Base-by-base conservation (phyloP, 371 early-diverging fungal species). In the Mortierella sp. region DNA sequence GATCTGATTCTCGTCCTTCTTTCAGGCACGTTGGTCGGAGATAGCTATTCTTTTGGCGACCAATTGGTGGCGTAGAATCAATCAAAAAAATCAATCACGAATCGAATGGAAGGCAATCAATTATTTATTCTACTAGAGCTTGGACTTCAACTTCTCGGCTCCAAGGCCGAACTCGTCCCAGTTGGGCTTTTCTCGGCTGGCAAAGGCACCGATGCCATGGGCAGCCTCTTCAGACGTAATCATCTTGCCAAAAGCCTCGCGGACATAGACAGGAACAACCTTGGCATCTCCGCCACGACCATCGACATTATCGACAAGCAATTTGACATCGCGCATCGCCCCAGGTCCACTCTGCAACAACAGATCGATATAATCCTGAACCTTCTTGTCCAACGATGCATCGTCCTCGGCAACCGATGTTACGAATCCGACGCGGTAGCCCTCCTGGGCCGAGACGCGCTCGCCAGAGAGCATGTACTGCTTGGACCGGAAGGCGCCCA, bases 391-490 rank as follows among this genome's bases (percentile, higher is more conserved):
- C 59, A 93, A 73, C 14, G 88, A 78, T 8, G 88, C 82, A 0
- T 73, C 59, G 1, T 87, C 76, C 16, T 86, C 85, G 1, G 89
- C 91, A 0, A 88, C 75, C 0, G 71, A 81, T 11, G 89, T 90
- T 1, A 93, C 77, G 46, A 88, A 90, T 8, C 89, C 89, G 6
- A 83, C 81, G n/a, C 79, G 79, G 2, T 86, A 57, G 26, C 81
- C 86, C 82, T 92, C 91, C 26, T 77, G 76, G 14, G 89, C 82
- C 28, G 88, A 80, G 28, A 94, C 88, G 34, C 88, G 89, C 69
- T 92, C 90, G 0, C 93, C 95, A 1, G 95, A 93, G 77, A 95
- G 77, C 92, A 93, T 91, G 74, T 89, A 93, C 70, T 93, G 91
- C n/a, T 88, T 81, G 9, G 94, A 88, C 31, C 83, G 88, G 72